Percentiles rank a stretch among this genome's conserved stretches.
These are phyloP conservation scores for Candida koratica DNA, from an alignment of 805 yeast genomes.

Conservation along the genomic window DNA sequence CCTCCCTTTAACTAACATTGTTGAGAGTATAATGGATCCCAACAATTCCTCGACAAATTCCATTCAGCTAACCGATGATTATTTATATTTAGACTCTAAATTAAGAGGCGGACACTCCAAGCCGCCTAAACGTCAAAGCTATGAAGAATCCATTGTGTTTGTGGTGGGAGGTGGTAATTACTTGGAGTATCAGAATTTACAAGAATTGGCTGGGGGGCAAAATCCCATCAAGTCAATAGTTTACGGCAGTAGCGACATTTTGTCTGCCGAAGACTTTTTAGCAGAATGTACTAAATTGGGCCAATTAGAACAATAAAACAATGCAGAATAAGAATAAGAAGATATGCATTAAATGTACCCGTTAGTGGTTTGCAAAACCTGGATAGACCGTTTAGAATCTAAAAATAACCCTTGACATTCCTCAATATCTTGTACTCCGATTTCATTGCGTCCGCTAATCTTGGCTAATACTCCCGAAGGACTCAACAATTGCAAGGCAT, in stretches of 20 bases:
- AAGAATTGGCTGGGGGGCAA: conserved; percentile 65
- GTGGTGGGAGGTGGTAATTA: conserved; percentile 97
- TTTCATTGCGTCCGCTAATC: conserved; percentile 66
- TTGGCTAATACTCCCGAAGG: conserved; percentile 85
- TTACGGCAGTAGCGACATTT: conserved; percentile 81
- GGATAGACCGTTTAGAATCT: conserved; percentile 77
- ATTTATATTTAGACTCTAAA: conserved; percentile 85
- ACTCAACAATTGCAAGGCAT: conserved; percentile 84
- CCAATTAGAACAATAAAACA: no score
- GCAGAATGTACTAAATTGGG: conserved; percentile 58
- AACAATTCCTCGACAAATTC: conserved; percentile 55
- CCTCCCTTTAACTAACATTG: conserved; percentile 84
- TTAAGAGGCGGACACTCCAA: conserved; percentile 86
- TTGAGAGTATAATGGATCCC: conserved; percentile 91
- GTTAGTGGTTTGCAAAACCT: conserved; percentile 52
- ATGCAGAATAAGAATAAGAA: background rate
- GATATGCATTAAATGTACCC: conserved; percentile 28
- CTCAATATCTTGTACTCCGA: conserved; percentile 67
- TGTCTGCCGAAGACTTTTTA: conserved; percentile 67
- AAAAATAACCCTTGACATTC: conserved; percentile 80
- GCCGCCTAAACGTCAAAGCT: conserved; percentile 80
- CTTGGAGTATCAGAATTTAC: conserved; percentile 88
- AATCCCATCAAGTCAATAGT: conserved; percentile 54
- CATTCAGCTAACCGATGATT: conserved; percentile 79
- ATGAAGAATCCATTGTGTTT: conserved; percentile 80